A percentile compares a stretch with the other conserved stretches of the same genome.
These are phyloP conservation scores for Enterospora canceri DNA, from an alignment of 371 early-diverging fungal genomes.

Conservation along the genomic window DNA sequence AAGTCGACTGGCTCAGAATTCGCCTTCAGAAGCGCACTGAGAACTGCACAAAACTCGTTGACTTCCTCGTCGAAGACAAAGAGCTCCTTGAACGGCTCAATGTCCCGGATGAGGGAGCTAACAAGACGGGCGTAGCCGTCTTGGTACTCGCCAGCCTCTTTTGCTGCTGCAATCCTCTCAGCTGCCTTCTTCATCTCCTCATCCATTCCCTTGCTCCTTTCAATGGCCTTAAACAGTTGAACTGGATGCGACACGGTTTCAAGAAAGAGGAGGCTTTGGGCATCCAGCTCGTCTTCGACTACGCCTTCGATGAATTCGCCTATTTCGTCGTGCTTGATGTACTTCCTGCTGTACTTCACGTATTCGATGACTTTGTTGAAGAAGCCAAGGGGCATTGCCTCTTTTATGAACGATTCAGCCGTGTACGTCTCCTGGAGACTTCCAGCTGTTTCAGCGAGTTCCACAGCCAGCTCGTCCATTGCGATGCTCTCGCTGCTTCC, in stretches of 20 bases:
- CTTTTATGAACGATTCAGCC: not conserved
- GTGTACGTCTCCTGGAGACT: not conserved
- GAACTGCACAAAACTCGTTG: not conserved
- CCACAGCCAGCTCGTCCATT: not conserved
- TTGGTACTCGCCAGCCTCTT: not conserved
- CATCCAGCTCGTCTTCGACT: not conserved
- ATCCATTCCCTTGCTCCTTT: not conserved
- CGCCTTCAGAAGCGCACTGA: not conserved
- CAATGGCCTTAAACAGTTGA: not conserved
- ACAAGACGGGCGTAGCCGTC: not conserved
- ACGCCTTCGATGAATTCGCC: not conserved
- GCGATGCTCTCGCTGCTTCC: not conserved
- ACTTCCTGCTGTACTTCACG: not conserved
- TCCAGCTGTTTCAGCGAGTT: not conserved
- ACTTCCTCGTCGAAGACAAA: not conserved
- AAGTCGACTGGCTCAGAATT: not conserved
- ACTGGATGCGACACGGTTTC: slow-evolving; percentile 3
- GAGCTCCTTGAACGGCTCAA: not conserved
- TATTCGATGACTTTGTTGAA: slow-evolving; percentile 1
- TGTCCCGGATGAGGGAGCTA: not conserved
- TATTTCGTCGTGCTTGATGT: not conserved
- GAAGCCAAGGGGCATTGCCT: not conserved
- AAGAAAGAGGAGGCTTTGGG: not conserved
- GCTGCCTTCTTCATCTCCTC: no score
- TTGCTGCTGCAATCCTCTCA: not conserved